Conservation (phyloP, 139 green algal genomes). For the Astrephomene gubernaculifera region DNA sequence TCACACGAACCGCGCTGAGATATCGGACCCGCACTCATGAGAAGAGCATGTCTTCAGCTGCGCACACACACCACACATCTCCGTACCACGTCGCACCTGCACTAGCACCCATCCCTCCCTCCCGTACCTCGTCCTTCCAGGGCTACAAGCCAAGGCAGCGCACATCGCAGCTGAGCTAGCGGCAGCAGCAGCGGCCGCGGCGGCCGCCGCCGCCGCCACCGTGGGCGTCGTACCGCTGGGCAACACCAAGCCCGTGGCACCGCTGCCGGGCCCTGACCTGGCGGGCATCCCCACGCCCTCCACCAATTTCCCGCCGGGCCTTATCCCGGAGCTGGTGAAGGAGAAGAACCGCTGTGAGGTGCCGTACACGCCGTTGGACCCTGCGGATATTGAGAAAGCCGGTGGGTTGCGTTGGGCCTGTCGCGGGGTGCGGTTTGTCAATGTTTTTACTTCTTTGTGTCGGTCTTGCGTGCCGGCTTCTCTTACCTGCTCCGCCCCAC, state of each 20-base stretch:
- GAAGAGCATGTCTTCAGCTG: too few species aligned
- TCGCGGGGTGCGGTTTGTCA: too few species aligned
- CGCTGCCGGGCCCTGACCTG: slow-evolving; percentile 30
- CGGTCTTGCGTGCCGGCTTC: too few species aligned
- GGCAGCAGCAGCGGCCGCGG: slow-evolving; percentile 41
- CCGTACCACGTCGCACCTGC: too few species aligned
- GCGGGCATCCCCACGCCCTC: slow-evolving; percentile 56
- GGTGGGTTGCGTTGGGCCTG: too few species aligned
- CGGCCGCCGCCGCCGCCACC: slow-evolving; percentile 40
- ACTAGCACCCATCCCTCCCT: too few species aligned
- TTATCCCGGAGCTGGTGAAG: slow-evolving; percentile 79
- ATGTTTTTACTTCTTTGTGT: too few species aligned
- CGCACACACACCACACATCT: too few species aligned
- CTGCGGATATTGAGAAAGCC: slow-evolving; percentile 59
- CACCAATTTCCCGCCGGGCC: slow-evolving; percentile 83
- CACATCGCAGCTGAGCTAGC: slow-evolving; percentile 15
- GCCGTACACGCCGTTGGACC: slow-evolving; percentile 77
- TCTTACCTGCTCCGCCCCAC: too few species aligned
- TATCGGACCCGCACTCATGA: too few species aligned
- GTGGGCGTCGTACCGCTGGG: slow-evolving; percentile 26
- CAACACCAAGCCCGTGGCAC: slow-evolving; percentile 20
- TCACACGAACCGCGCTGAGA: too few species aligned
- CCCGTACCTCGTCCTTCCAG: too few species aligned
- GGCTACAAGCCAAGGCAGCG: slow-evolving; percentile 4
- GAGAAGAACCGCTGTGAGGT: slow-evolving; percentile 68